Evolutionary conservation across 2,329 filamentous ascomycete species (phyloP), one percentile per base, ranked within the genome.

Genomic region (Neocatenulostroma microsporum): DNA sequence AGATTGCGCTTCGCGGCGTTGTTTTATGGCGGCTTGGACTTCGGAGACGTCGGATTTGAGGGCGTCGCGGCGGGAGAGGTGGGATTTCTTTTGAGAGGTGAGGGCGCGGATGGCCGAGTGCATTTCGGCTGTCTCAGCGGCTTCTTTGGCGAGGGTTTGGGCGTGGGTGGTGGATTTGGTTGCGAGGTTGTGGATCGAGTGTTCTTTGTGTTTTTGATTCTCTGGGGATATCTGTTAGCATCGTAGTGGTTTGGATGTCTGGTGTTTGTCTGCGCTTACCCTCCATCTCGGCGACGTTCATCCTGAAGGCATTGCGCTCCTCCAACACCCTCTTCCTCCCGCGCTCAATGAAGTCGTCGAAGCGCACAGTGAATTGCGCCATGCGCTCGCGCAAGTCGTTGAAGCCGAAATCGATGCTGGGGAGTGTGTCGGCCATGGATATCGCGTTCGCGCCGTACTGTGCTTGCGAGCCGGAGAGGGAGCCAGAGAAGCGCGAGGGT

Each of bases 301-400:
- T 82, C 46, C 84, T 83, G 57, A 95, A 98, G 44, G 93, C 82
- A 56, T 95, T 96, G 56, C 87, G 78, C 68, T 96, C 88, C 55
- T 95, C 87, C 6, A 96, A 62, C 0, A 96, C 85, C 36, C 84
- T 78, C 62, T 93, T 93, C 33, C 89, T 76, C 0, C 88, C 87
- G 46, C 84, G 80, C 56, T 94, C 89, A 46, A 98, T 95, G 52
- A 95, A 96, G 0, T 80, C 79, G 58, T 98, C 91, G 53, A 98
- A 98, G 51, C 78, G 82, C 7, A 78, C 74, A 0, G 84, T 95
- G 60, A 98, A 98, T 46, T 84, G 85, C 36, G 81, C 75, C 91
- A 98, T 96, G 64, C 87, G 84, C 55, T 89, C 86, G 63, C 89
- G 88, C 57, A 98, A 66, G 50, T 95, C 86, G 52, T 96, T 88